Conservation (phyloP, 352 stramenopile species). For the Elongisporangium undulatum region DNA sequence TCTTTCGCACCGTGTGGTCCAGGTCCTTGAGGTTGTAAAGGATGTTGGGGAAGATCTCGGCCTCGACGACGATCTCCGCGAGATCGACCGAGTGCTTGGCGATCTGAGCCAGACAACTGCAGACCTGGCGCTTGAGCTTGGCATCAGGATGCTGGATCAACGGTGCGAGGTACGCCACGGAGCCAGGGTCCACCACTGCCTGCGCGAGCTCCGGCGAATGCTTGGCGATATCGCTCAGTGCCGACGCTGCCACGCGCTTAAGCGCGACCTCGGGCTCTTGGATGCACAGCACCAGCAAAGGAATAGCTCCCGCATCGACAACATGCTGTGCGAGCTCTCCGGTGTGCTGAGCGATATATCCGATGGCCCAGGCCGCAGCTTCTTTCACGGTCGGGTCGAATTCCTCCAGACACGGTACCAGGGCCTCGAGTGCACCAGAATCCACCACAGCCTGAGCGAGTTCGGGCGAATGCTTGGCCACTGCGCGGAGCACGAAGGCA, state of each 20-base stretch:
- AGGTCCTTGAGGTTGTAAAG: slow-evolving; percentile 94
- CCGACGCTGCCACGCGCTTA: slow-evolving; percentile 92
- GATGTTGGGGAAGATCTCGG: slow-evolving; percentile 95
- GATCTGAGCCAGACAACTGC: slow-evolving; percentile 92
- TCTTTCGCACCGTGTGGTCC: slow-evolving; percentile 94
- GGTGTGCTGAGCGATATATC: slow-evolving; percentile 94
- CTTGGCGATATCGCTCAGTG: slow-evolving; percentile 93
- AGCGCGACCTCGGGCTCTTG: slow-evolving; percentile 95
- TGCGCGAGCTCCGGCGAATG: slow-evolving; percentile 94
- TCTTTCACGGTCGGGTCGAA: slow-evolving; percentile 96
- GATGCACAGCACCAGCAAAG: slow-evolving; percentile 93
- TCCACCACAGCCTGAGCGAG: slow-evolving; percentile 94
- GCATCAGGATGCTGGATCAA: slow-evolving; percentile 93
- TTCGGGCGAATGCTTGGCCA: slow-evolving; percentile 94
- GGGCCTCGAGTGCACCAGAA: slow-evolving; percentile 87
- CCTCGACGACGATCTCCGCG: slow-evolving; percentile 94
- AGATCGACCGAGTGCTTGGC: slow-evolving; percentile 95
- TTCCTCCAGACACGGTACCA: slow-evolving; percentile 93
- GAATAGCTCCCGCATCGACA: slow-evolving; percentile 91
- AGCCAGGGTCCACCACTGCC: slow-evolving; percentile 90
- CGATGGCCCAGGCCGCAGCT: slow-evolving; percentile 92
- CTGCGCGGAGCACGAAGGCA: slow-evolving; percentile 91
- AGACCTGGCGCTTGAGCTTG: slow-evolving; percentile 92
- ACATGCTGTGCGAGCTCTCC: slow-evolving; percentile 92
- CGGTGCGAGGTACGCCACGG: slow-evolving; percentile 91